Percentiles rank a stretch among this genome's conserved stretches.
These are phyloP conservation scores for Huntiella decipiens DNA, from an alignment of 2,329 filamentous ascomycete species.

Conservation along the genomic window DNA sequence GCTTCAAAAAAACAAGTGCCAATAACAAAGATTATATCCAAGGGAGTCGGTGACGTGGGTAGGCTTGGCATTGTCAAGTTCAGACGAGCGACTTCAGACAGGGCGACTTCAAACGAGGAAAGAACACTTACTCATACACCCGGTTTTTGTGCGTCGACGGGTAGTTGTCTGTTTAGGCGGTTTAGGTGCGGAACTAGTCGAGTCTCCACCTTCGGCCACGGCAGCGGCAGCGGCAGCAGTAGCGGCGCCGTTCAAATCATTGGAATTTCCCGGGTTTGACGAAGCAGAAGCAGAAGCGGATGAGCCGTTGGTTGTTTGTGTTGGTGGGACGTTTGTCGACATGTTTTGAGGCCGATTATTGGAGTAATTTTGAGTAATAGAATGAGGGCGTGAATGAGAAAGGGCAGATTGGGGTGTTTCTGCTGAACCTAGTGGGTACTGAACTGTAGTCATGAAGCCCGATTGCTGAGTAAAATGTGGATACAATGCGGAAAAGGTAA, in stretches of 20 bases:
- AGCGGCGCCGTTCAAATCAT: conserved; percentile 17
- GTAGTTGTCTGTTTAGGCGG: conserved; percentile 26
- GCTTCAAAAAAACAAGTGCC: too few species aligned
- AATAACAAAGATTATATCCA: too few species aligned
- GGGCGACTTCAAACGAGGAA: not conserved
- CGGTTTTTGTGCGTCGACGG: conserved; percentile 72
- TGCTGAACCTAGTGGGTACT: not conserved
- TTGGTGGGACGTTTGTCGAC: too few species aligned
- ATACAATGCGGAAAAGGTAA: too few species aligned
- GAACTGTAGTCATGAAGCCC: not conserved
- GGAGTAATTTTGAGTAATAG: not conserved
- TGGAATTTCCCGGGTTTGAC: conserved; percentile 21
- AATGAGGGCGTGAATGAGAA: not conserved
- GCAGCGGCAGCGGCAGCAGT: not conserved
- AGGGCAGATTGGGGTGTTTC: not conserved
- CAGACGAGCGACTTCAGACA: not conserved
- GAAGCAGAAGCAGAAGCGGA: not conserved
- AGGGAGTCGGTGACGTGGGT: too few species aligned
- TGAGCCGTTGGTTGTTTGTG: not conserved
- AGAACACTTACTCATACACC: conserved; percentile 56
- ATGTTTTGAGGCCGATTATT: too few species aligned
- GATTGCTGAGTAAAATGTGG: not conserved
- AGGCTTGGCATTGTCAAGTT: too few species aligned
- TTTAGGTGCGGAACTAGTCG: not conserved
- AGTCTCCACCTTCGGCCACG: not conserved